phyloP scores from a whole-genome alignment of 2,329 filamentous ascomycete genomes.

The Fusarium armeniacum region DNA sequence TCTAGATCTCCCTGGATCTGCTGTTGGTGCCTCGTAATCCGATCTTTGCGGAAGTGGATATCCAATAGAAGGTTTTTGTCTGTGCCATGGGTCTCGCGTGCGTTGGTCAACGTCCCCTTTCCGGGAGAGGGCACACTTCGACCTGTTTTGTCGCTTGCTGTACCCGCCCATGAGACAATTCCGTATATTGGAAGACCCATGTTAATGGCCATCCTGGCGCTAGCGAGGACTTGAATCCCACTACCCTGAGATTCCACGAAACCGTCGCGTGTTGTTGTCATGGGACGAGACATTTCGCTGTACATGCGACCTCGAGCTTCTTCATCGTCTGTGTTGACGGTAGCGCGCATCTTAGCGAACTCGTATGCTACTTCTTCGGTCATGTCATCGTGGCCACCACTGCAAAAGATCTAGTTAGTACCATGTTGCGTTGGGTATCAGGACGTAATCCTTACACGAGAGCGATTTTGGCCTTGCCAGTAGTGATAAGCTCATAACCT shows the following conservation, averaged over 20 bases:
- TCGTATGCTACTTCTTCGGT: not conserved
- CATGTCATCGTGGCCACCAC: not conserved
- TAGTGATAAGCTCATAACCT: not conserved
- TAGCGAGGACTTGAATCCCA: not conserved
- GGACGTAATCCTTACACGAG: not conserved
- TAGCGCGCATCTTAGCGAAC: not conserved
- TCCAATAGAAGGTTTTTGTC: not conserved
- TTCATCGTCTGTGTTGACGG: not conserved
- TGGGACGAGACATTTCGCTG: not conserved
- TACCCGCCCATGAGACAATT: not conserved
- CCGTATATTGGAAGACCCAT: constrained; percentile 2
- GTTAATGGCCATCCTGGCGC: not conserved
- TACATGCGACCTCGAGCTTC: not conserved
- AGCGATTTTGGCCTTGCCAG: not conserved
- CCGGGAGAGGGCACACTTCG: not conserved
- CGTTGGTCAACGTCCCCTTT: not conserved
- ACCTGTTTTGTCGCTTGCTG: not conserved
- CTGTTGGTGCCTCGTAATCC: not conserved
- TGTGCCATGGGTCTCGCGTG: not conserved
- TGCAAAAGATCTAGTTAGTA: not conserved
- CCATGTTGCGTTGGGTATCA: not conserved
- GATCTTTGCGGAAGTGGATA: not conserved
- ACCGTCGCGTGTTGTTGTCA: not conserved
- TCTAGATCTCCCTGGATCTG: not conserved
- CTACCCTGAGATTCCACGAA: not conserved